Base-by-base conservation (phyloP, 2,329 filamentous ascomycete species). In the Xylariaceae sp. region DNA sequence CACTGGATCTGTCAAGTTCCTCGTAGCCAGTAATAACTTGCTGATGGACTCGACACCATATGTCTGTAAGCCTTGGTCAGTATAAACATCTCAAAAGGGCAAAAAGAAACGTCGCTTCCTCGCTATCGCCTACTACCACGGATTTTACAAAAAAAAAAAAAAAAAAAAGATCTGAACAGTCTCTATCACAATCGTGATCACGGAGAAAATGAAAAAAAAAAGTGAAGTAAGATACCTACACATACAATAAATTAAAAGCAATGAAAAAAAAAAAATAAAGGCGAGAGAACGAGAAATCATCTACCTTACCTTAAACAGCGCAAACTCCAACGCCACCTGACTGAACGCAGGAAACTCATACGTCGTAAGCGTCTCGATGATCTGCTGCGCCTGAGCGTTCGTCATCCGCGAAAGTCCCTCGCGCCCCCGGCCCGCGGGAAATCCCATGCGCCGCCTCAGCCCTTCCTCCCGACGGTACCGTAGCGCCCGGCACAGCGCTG, bases 31-130 rank as follows among this genome's bases (percentile, higher is more conserved):
- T 11, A 70, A 57, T 1, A 70, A 52, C 31, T 60, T 58, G 41
- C 64, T 66, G 40, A 70, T 69, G 31, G 61, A 64, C 58, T 69
- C 68, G 7, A 70, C 57, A 29, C 60, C 67, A 39, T 70, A 70
- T 6, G 68, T 70, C 68, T 70, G 49, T 27, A 54, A 8, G 7
- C 6, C 5, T 2, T 8, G 8, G 43, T 52, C 2, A 52, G 48
- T 37, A 51, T 53, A 27, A 40, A 30, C 11, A 29, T 27, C 19
- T 19, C 19, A 19, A 19, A 19, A 19, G 19, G 19, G 19, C 1
- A 19, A 19, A 19, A 19, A 19, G 19, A 19, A 19, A 19, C 19
- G 19, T 19, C 34, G 11, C 9, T 50, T 32, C 31, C 27, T 12
- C 6, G 3, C 12, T 32, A 8, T 31, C 29, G 37, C 11, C 27